These are phyloP conservation scores for Lunasporangiospora selenospora DNA, from an alignment of 192 early-diverging fungal genomes.

Conservation along the genomic window DNA sequence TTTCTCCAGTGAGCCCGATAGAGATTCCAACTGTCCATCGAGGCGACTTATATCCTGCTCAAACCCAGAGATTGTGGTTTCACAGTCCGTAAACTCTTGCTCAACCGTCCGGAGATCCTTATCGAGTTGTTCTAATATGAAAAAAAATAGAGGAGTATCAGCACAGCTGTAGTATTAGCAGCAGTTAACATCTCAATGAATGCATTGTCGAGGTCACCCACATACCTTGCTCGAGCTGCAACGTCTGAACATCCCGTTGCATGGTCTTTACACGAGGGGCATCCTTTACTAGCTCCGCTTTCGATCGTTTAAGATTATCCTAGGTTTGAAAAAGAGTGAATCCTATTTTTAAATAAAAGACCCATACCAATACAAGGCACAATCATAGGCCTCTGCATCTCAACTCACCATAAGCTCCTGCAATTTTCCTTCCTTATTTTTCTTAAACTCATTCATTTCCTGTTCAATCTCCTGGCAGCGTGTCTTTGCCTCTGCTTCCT, in stretches of 20 bases:
- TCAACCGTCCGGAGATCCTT: constrained; percentile 48
- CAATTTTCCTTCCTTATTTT: constrained; percentile 89
- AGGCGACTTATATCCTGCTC: constrained; percentile 51
- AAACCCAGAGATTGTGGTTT: constrained; percentile 54
- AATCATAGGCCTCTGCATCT: background rate
- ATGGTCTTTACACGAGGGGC: constrained; percentile 62
- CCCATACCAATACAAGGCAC: background rate
- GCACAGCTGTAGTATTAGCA: background rate
- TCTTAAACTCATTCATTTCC: constrained; percentile 92
- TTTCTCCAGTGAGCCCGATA: constrained; percentile 46
- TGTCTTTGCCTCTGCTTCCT: constrained; percentile 54
- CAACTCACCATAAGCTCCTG: constrained; percentile 72
- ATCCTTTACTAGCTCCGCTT: constrained; percentile 65
- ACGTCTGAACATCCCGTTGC: constrained; percentile 69
- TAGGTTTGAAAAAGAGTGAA: constrained; percentile 43
- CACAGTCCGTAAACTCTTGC: constrained; percentile 56
- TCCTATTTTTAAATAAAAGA: no score
- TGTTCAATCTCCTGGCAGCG: constrained; percentile 71
- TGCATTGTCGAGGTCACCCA: constrained; percentile 16
- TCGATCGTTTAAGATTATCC: constrained; percentile 69
- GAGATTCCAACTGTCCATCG: constrained; percentile 16
- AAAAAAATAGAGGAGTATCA: background rate
- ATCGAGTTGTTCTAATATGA: constrained; percentile 60
- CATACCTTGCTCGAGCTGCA: constrained; percentile 71
- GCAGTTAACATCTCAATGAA: background rate